Evolutionary conservation across 2,329 filamentous ascomycete genomes (phyloP), one percentile per base, ranked within the genome.

Genomic region (Verticillium zaregamsianum): DNA sequence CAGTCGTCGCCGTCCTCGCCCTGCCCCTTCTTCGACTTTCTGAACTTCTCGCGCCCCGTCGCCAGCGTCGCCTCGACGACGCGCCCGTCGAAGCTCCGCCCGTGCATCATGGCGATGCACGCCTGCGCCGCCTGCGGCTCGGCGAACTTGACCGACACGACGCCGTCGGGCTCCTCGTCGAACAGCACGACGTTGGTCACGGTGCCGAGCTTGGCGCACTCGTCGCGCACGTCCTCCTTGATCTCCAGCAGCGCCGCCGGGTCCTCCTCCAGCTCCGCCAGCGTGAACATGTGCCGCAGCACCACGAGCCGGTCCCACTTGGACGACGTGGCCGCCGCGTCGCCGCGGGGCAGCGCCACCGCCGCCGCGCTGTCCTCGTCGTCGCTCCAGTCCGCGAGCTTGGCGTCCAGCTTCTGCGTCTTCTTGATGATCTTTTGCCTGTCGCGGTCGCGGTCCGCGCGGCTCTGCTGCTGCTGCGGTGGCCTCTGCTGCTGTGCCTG

Each of bases 351-450:
- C 25, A 3, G 25, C 25, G 31, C 23, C 25, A 25, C n/a, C 28
- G 86, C 70, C 28, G 80, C 75, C 1, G 67, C 71, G 3, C 72
- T 81, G 31, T 89, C 85, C 60, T 94, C 90, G 72, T 98, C 93
- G 70, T 97, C 94, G 70, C 92, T 91, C 95, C 95, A 99, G 74
- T 98, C 93, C 3, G 93, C 90, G 37, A 98, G 86, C 77, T 94
- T 93, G 57, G 92, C 94, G 70, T 94, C 92, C 68, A 98, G 82
- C 73, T 94, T 95, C 74, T 97, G 91, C 0, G 92, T 94, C 76
- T 93, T 93, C 75, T 88, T 90, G 72, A 96, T 96, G 63, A 96
- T 90, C 78, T 96, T 96, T 73, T 90, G 88, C 75, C 94, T 91
- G 66, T 96, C 92, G 65, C 86, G 86, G 68, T 84, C 81, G 67